Evolutionary conservation across 169 alveolate species (phyloP), one percentile per base, ranked within the genome.

Genomic region (Cryptosporidium bovis): DNA sequence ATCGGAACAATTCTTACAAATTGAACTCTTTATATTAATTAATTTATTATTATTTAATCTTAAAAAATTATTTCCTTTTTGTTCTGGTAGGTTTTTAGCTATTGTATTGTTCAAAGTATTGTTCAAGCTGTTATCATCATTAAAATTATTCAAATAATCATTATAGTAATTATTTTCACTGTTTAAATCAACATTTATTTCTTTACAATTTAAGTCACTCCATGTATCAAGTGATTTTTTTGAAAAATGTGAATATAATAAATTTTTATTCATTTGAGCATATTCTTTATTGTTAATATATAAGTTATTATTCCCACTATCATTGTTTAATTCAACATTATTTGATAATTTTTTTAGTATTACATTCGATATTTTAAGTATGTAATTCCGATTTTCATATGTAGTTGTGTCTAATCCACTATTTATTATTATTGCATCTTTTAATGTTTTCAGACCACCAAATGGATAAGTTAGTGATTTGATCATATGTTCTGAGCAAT

Each of bases 391-490:
- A 29, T 62, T 48, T 66, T 77, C 87, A 3, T 34, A n/a, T 44
- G 34, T 58, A 15, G 16, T 40, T 10, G 3, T n/a, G 7, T 50
- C 66, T 27, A 60, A 16, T 51, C 64, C 71, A 8, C 24, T 12
- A 53, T 69, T 33, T 53, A 69, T 15, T 20, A 10, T 51, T 0
- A 69, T 10, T 29, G 66, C 66, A n/a, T 44, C 27, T 27, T 56
- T 51, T 24, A 69, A 24, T 8, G 83, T 40, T 40, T 69, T 64
- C 27, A 77, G 7, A 3, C 87, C 87, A 20, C 87, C 87, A 48
- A 77, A 60, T 2, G 87, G 87, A 36, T 60, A 77, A 20, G 71
- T 77, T 48, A 46, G 20, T 18, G 87, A 50, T 10, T 56, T 77
- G 51, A 36, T 77, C 8, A 77, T 60, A 24, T 69, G 83, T 27